Base-by-base conservation (phyloP, 257 asterid genomes). In the Penstemon eatonii region DNA sequence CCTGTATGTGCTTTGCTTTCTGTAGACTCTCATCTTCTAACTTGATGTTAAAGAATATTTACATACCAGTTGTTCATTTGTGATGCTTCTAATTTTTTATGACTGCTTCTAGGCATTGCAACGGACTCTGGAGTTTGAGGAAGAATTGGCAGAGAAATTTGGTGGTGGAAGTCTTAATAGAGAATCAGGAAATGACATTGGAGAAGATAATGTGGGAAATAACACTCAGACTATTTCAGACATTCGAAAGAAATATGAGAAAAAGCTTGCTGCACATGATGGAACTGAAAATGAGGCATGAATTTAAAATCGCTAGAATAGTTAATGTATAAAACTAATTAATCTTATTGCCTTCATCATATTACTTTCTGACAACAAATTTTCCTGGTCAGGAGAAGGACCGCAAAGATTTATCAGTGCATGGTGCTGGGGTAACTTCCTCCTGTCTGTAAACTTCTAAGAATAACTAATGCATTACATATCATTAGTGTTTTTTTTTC, bases 61-160 rank as follows among this genome's bases (percentile, higher is more conserved):
- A 25, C 49, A 9, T 38, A 56, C 18, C 44, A 47, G 37, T 63
- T 33, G 67, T 75, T 41, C 56, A 67, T 63, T 38, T 51, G 11
- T 49, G 53, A 45, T 73, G 52, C 47, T 71, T 70, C 62, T 63
- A 54, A 70, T 51, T 4, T 56, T 25, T 80, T 62, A 57, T 83
- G 56, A 51, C 63, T 55, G 41, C 71, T 45, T 75, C 56, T 43
- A 93, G 99, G 97, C 99, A 62, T 78, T 94, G 78, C 97, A 94
- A 59, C 85, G 97, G 63, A 94, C 99, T 60, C 84, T 91, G 82
- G 99, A 94, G 78, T 94, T 94, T 78, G 99, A 94, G 85, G 99
- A 94, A 79, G 99, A 94, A 77, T 79, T 94, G 73, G 97, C 96
- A 63, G 96, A 91, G 81, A 94, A 91, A 83, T 94, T 93, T 77